Percentiles rank a stretch among this genome's conserved stretches.
Conservation (phyloP, 2,329 filamentous ascomycete genomes). For the Davidsoniella eucalypti region DNA sequence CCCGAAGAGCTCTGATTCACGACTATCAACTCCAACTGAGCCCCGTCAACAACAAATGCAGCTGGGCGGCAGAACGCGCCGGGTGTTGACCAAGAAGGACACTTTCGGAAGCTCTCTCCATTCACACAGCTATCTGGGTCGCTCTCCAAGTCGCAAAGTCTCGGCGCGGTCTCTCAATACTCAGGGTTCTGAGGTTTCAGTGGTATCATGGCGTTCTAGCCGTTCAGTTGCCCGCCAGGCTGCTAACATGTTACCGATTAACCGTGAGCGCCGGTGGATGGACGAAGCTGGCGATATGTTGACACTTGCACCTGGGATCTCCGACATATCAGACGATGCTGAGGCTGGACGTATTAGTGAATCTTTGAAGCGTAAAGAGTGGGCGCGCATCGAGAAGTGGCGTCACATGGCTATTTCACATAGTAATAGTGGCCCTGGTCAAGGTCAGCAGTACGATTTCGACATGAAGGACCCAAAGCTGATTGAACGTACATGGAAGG, state of each 20-base stretch:
- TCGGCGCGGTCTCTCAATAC: constrained; percentile 44
- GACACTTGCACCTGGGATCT: constrained; percentile 38
- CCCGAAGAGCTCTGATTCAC: constrained; percentile 21
- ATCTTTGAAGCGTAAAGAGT: constrained; percentile 44
- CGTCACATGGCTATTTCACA: constrained; percentile 46
- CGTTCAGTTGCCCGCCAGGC: constrained; percentile 40
- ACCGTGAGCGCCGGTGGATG: constrained; percentile 42
- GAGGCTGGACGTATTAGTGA: constrained; percentile 35
- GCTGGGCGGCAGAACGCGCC: constrained; percentile 21
- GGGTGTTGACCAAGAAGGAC: constrained; percentile 23
- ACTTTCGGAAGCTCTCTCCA: constrained; percentile 17
- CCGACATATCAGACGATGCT: constrained; percentile 39
- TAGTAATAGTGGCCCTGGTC: constrained; percentile 31
- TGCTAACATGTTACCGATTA: constrained; percentile 42
- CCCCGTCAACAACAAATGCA: constrained; percentile 10
- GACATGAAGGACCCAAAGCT: constrained; percentile 71
- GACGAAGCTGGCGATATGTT: constrained; percentile 54
- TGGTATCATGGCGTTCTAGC: constrained; percentile 34
- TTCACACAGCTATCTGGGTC: constrained; percentile 19
- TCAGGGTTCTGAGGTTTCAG: constrained; percentile 35
- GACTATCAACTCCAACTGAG: constrained; percentile 26
- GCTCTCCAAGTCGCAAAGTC: constrained; percentile 35
- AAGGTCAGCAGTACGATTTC: constrained; percentile 57
- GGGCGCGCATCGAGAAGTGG: constrained; percentile 49
- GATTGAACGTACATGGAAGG: constrained; percentile 89